Conservation (phyloP, 2,329 filamentous ascomycete genomes). For the Penicillium brevicompactum region DNA sequence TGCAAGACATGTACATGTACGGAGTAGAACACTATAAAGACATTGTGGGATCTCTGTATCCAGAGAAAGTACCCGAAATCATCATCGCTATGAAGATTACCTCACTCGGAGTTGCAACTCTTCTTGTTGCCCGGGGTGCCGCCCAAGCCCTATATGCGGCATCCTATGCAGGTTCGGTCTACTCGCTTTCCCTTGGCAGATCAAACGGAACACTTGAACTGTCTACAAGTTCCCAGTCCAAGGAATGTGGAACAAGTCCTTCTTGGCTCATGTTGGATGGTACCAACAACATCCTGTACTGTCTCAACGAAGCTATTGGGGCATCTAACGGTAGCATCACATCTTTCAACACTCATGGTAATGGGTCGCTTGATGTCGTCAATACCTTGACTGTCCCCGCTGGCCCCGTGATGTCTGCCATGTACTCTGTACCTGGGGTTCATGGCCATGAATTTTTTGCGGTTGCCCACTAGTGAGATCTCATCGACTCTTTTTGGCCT, state of each 20-base stretch:
- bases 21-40: background rate
- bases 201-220: slow-evolving; percentile 6
- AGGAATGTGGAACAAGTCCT: slow-evolving; percentile 19
- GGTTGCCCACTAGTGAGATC: slow-evolving; percentile 23
- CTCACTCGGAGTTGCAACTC: background rate
- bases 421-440: slow-evolving; percentile 12
- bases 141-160: slow-evolving; percentile 31
- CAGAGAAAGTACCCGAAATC: too few species aligned
- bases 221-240: slow-evolving; percentile 9
- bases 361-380: slow-evolving; percentile 17
- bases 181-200: slow-evolving; percentile 27
- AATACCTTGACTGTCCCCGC: slow-evolving; percentile 5
- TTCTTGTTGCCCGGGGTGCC: background rate
- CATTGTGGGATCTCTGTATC: too few species aligned
- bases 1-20: background rate
- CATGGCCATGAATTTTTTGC: slow-evolving; percentile 10
- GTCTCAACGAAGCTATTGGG: slow-evolving; percentile 22
- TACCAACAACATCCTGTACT: slow-evolving; percentile 14
- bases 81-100: background rate
- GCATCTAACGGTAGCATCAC: slow-evolving; percentile 21
- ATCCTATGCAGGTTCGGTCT: slow-evolving; percentile 37
- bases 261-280: slow-evolving; percentile 25
- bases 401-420: slow-evolving; percentile 20
- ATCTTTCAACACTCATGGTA: slow-evolving; percentile 12
- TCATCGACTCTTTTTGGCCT: background rate